These are phyloP conservation scores for Hypoxylon intermedium DNA, from an alignment of 495 filamentous ascomycete species.

Conservation along the genomic window DNA sequence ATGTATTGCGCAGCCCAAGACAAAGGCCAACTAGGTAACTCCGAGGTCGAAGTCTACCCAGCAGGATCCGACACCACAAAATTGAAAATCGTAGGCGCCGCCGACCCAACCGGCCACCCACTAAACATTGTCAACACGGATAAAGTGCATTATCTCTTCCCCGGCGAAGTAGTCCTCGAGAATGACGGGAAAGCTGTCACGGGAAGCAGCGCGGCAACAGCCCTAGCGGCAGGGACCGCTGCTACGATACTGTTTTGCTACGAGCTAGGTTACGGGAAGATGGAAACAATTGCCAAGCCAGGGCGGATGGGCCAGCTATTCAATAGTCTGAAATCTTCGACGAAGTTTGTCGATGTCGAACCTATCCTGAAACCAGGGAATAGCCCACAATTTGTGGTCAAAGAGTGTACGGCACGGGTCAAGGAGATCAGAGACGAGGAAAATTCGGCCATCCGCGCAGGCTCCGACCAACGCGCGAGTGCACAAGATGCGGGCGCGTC, in stretches of 20 bases:
- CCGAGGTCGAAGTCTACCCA: slow-evolving; percentile 11
- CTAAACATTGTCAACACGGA: slow-evolving; percentile 19
- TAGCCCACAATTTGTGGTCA: slow-evolving; percentile 18
- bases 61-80: slow-evolving; percentile 15
- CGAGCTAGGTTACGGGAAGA: slow-evolving; percentile 24
- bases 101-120: slow-evolving; percentile 11
- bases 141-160: slow-evolving; percentile 37
- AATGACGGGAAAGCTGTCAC: slow-evolving; percentile 14
- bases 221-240: slow-evolving; percentile 40
- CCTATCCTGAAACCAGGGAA: slow-evolving; percentile 19
- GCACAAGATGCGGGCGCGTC: not conserved
- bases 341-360: slow-evolving; percentile 22
- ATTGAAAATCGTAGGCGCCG: slow-evolving; percentile 13
- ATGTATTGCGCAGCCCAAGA: slow-evolving; percentile 21
- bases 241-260: slow-evolving; percentile 41
- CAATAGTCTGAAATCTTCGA: slow-evolving; percentile 14
- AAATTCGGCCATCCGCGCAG: slow-evolving; percentile 10
- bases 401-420: slow-evolving; percentile 18
- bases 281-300: slow-evolving; percentile 22
- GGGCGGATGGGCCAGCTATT: slow-evolving; percentile 22
- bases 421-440: slow-evolving; percentile 27
- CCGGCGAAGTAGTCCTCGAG: slow-evolving; percentile 28
- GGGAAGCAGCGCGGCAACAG: slow-evolving; percentile 38
- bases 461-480: slow-evolving; percentile 1
- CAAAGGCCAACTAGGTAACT: slow-evolving; percentile 10